phyloP scores from a whole-genome alignment of 176 grass and related monocot species.

The Dactylis glomerata region DNA sequence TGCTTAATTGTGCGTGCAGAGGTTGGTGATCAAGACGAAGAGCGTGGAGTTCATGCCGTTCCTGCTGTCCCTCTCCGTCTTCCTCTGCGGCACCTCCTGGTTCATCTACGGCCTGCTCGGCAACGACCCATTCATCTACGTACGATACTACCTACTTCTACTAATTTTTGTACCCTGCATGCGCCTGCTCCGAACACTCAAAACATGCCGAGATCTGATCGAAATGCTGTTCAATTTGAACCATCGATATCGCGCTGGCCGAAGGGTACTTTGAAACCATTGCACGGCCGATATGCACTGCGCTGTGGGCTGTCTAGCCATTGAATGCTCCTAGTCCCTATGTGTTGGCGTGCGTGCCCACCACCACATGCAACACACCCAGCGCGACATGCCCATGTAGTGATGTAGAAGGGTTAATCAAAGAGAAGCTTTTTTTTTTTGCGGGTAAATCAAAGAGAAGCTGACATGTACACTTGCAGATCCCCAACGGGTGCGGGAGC shows the following conservation, averaged over 20 bases:
- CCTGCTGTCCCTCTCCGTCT: constrained; percentile 85
- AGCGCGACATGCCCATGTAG: background rate
- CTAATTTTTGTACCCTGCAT: background rate
- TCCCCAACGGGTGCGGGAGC: constrained; percentile 91
- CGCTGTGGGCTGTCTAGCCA: background rate
- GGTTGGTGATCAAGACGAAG: constrained; percentile 95
- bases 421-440: background rate
- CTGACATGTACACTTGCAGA: constrained; percentile 26
- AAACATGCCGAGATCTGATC: background rate
- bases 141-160: background rate
- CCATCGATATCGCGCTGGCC: background rate
- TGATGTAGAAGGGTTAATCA: background rate
- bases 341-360: background rate
- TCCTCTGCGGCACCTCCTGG: constrained; percentile 95
- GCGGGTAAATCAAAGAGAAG: background rate
- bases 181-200: no score
- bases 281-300: background rate
- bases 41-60: constrained; percentile 99
- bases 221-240: background rate
- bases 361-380: background rate
- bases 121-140: constrained; percentile 70
- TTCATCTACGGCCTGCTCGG: constrained; percentile 97
- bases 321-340: background rate
- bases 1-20: constrained; percentile 52
- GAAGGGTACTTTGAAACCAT: constrained; percentile 19